Percentiles rank a stretch among this genome's conserved stretches.
Evolutionary conservation across 768 basidiomycete genomes (phyloP).

Genomic region (Artomyces pyxidatus): DNA sequence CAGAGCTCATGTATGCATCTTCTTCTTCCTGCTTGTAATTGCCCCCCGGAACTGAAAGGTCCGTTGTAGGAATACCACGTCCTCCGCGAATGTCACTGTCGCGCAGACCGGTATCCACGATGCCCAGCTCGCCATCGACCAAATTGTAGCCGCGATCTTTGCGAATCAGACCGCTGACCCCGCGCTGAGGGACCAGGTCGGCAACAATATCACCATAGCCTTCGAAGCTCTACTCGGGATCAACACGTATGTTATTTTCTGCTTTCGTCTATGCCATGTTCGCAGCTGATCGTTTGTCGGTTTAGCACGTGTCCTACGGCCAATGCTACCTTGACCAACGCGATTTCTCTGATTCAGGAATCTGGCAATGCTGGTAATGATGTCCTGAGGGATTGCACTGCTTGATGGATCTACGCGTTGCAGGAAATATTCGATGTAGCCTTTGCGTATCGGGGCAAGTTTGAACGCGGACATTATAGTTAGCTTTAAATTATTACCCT

Average conservation of each 20-base stretch:
- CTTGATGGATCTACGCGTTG: not conserved
- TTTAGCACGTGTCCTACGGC: not conserved
- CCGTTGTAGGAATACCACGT: not conserved
- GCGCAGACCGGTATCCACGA: not conserved
- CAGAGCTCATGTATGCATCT: not conserved
- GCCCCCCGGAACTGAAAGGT: not conserved
- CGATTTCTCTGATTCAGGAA: not conserved
- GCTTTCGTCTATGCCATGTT: not conserved
- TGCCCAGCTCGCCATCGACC: not conserved
- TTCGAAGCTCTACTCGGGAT: not conserved
- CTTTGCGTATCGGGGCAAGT: too few species aligned
- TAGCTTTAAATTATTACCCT: too few species aligned
- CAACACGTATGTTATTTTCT: not conserved
- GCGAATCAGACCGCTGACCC: not conserved
- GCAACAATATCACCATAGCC: not conserved
- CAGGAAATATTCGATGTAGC: too few species aligned
- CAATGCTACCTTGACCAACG: not conserved
- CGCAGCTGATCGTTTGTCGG: not conserved
- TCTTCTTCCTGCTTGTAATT: not conserved
- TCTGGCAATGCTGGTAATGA: not conserved
- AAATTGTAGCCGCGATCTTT: not conserved
- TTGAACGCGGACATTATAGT: too few species aligned
- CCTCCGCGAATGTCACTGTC: not conserved
- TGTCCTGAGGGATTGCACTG: slow-evolving; percentile 22
- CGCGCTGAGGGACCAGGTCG: not conserved